Conservation (phyloP, 495 filamentous ascomycete genomes). For the Penicillium roqueforti region DNA sequence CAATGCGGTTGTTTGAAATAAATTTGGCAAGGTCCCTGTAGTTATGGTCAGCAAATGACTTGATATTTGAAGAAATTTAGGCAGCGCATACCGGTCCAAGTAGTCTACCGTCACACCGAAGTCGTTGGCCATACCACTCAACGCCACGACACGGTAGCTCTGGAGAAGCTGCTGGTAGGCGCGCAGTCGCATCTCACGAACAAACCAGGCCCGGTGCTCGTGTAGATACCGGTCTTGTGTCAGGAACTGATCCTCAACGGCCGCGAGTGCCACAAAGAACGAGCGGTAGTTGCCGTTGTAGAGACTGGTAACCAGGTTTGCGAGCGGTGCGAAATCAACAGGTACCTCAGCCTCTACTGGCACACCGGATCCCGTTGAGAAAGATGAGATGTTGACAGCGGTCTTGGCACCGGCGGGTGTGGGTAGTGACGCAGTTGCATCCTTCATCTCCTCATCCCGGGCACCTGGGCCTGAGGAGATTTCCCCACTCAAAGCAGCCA, state of each 20-base stretch:
- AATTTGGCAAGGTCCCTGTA: conserved; percentile 91
- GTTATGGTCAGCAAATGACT: conserved; percentile 10
- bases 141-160: conserved; percentile 92
- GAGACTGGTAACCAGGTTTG: conserved; percentile 80
- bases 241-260: conserved; percentile 89
- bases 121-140: conserved; percentile 91
- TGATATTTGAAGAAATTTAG: background rate
- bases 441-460: conserved; percentile 75
- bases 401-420: conserved; percentile 57
- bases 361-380: conserved; percentile 62
- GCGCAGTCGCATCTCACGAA: conserved; percentile 93
- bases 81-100: conserved; percentile 69
- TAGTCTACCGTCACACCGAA: conserved; percentile 96
- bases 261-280: conserved; percentile 87
- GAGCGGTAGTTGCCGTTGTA: conserved; percentile 90
- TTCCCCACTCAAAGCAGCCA: conserved; percentile 70
- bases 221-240: conserved; percentile 89
- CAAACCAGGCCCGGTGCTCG: conserved; percentile 93
- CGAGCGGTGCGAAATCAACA: conserved; percentile 76
- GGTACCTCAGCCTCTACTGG: conserved; percentile 70
- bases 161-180: conserved; percentile 97
- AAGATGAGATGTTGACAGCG: conserved; percentile 77
- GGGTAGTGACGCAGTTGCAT: conserved; percentile 48
- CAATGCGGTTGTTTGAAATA: conserved; percentile 88
- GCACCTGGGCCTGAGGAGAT: conserved; percentile 73